Evolutionary conservation across 805 yeast species (phyloP), one percentile per base, ranked within the genome.

Genomic region (Yarrowia sp.): DNA sequence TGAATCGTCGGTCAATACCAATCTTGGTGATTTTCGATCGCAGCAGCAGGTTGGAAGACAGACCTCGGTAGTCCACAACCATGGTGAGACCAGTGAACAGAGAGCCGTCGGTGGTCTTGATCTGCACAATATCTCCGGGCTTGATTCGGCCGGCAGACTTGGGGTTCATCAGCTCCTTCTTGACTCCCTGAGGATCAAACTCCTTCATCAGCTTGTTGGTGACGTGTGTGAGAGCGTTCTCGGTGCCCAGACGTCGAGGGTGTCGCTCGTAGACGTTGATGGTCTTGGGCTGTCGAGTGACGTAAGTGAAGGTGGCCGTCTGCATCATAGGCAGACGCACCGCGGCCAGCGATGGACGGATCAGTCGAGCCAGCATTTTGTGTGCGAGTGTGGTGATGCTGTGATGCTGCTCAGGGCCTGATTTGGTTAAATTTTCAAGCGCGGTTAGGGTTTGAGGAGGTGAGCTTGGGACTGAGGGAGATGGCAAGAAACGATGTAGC

Each of bases 1-100:
- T 92, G 54, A 92, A 84, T 67, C 93, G 81, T 67, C 87, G 78
- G 72, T 93, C 98, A 58, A 90, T 93, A 65, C 96, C 96, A n/a
- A 90, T 77, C 70, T 88, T 89, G 67, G 87, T 82, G 70, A 90
- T 80, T 73, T 88, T 90, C 74, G 92, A 90, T 80, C 99, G 86
- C 68, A 93, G 75, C 65, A 90, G 78, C n/a, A 93, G 77, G 67
- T 89, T 87, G 17, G 96, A 83, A 49, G 89, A 91, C 48, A 89
- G 77, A 41, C 85, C 86, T 67, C 85, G 81, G 72, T 92, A 83
- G 72, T 88, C 88, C 65, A 92, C 81, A 63, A 89, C 92, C 64
- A 93, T 77, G 1, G 92, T 84, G 74, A 87, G 87, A 5, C 98
- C 99, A 22, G 85, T 80, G 68, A 90, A 87, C 67, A 83, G 75